Evolutionary conservation across 108 stramenopile species (phyloP), one percentile per base, ranked within the genome.

Genomic region (Nitzschia sp.): DNA sequence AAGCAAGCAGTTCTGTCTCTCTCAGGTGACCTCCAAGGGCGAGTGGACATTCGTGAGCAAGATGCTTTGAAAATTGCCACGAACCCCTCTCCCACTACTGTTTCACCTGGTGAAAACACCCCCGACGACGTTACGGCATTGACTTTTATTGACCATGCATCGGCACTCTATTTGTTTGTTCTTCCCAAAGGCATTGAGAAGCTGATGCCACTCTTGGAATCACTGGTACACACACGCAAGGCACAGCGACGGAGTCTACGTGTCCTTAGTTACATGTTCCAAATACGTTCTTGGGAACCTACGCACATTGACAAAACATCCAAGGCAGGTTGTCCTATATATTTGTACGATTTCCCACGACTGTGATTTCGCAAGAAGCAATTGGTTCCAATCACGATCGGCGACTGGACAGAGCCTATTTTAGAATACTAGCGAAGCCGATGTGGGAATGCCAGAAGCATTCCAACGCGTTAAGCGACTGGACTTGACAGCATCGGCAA

Each of bases 81-180:
- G 43, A 38, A 12, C 26, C n/a, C 37, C 20, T 43, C 37, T 2
- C 15, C 14, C n/a, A 25, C 50, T n/a, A n/a, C n/a, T n/a, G 46
- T 22, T 48, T 58, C 56, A 25, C 1, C 24, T 10, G 8, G 14
- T 14, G 19, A 41, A 1, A 67, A 63, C 14, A 34, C 5, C 5
- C 29, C 29, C 29, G 1, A 34, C 29, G 25, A 34, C 15, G 10
- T 58, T 29, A 29, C 51, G 8, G 56, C 76, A 19, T 60, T 88
- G 55, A 85, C 79, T 7, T 53, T 91, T 54, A 42, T 82, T 10
- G 65, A 80, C 41, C 86, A 89, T 50, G 89, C 90, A 20, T 92
- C 89, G 3, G 90, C 88, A 0, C 57, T 92, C 11, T 95, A 91
- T 70, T 51, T 95, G n/a, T 95, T 88, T 61, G 62, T 95, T 15